These are phyloP conservation scores for Rhizopus sp. DNA, from an alignment of 371 early-diverging fungal genomes.

Conservation along the genomic window DNA sequence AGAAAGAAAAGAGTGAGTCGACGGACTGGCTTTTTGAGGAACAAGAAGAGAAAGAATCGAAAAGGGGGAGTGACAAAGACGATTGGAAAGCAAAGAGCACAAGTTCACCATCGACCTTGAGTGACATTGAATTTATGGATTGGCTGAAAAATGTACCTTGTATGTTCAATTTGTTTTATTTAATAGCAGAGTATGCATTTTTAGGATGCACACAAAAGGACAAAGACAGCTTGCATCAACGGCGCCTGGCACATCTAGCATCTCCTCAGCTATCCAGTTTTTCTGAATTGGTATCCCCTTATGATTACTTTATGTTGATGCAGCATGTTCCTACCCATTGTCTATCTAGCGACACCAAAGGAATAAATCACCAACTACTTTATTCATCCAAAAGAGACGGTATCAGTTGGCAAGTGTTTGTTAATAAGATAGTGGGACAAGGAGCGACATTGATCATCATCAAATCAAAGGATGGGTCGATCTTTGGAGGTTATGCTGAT, in stretches of 20 bases:
- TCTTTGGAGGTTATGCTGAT: no score
- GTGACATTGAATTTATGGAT: constrained; percentile 21
- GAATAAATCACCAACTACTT: constrained; percentile 40
- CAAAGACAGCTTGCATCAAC: constrained; percentile 10
- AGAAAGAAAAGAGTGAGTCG: constrained; percentile 18
- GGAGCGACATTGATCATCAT: constrained; percentile 60
- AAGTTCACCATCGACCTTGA: constrained; percentile 8
- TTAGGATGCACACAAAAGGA: constrained; percentile 12
- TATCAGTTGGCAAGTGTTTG: constrained; percentile 72
- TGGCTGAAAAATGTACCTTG: constrained; percentile 32
- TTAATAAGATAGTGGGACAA: constrained; percentile 40
- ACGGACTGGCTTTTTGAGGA: constrained; percentile 26
- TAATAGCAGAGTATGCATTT: constrained; percentile 15
- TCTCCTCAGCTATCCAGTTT: constrained; percentile 29
- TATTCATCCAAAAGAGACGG: no score
- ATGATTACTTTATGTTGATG: constrained; percentile 40
- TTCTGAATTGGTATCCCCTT: constrained; percentile 35
- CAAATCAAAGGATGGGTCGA: no score
- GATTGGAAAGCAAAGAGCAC: constrained; percentile 22
- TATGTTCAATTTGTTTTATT: constrained; percentile 19
- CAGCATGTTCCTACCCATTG: constrained; percentile 31
- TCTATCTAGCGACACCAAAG: constrained; percentile 18
- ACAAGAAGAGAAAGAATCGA: background rate
- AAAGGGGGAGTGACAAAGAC: background rate
- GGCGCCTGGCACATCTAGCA: constrained; percentile 24